phyloP scores from a whole-genome alignment of 2,329 filamentous ascomycete species.

The Alternaria infectoria region DNA sequence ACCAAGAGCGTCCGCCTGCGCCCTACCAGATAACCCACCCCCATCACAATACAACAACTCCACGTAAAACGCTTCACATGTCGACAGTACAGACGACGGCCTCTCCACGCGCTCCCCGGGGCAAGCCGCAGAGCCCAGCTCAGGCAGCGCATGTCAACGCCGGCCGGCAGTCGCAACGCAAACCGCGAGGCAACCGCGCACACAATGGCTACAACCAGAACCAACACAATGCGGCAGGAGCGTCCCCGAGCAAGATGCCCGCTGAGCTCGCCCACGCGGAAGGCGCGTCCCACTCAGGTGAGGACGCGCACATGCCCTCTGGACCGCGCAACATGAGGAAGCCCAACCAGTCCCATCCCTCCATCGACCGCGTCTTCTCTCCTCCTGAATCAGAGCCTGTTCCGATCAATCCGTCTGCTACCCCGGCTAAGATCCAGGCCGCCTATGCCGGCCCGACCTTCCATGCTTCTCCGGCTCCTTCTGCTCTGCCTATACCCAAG shows the following conservation, averaged over 20 bases:
- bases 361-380: constrained; percentile 35
- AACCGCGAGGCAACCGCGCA: constrained; percentile 42
- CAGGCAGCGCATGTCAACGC: constrained; percentile 33
- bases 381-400: constrained; percentile 36
- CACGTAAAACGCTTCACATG: constrained; percentile 31
- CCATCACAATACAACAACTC: constrained; percentile 1
- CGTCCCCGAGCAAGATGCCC: constrained; percentile 22
- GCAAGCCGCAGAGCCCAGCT: constrained; percentile 41
- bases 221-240: constrained; percentile 22
- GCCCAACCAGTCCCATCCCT: constrained; percentile 38
- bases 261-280: constrained; percentile 27
- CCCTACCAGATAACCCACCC: constrained; percentile 32
- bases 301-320: constrained; percentile 32
- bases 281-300: constrained; percentile 37
- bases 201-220: constrained; percentile 35
- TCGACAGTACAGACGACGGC: constrained; percentile 40
- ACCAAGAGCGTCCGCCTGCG: constrained; percentile 32
- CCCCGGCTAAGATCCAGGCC: constrained; percentile 45
- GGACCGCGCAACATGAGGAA: constrained; percentile 38
- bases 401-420: constrained; percentile 28
- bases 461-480: constrained; percentile 91
- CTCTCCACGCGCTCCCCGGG: constrained; percentile 43
- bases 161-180: constrained; percentile 37
- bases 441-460: constrained; percentile 94
- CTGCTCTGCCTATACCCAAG: constrained; percentile 86